Base-by-base conservation (phyloP, 129 eudicot species). In the Dittrichia graveolens region DNA sequence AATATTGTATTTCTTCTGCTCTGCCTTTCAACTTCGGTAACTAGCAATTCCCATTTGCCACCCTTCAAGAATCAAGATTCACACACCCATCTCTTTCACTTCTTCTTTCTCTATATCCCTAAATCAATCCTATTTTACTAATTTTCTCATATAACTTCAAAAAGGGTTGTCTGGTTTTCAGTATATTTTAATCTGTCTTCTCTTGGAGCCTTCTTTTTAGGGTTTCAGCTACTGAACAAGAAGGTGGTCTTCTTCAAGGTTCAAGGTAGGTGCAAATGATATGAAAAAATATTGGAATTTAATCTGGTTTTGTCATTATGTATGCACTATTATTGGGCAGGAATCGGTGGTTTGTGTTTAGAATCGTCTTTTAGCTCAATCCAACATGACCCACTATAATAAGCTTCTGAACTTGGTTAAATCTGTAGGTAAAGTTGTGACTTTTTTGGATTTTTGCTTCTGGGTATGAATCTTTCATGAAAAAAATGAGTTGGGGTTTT, bases 401-500 rank as follows among this genome's bases (percentile, higher is more conserved):
- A 5, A 46, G 60, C 71, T 47, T 34, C 42, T 50, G 49, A 68
- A 54, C 42, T 49, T 69, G 53, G 56, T 12, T 69, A 38, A 61
- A 58, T 84, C 74, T 73, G 45, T 14, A 55, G 59, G 19, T 31
- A 65, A 68, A 50, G 42, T 48, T 69, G 57, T 70, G 67, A 37
- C 19, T 3, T 18, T 76, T 66, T 76, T 61, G 85, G 80, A 75
- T 59, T 71, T 75, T 76, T 66, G 73, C 70, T 76, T 70, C 72
- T 78, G 88, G 80, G 73, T 83, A 67, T 79, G 82, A 62, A 53
- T 79, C 79, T 74, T 80, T 64, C 9, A 1, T 57, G 53, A 8
- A 71, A 57, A 52, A 72, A 67, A 71, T 82, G 87, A 79, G 55
- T 79, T 80, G 82, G 86, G 75, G 64, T 73, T 73, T 67, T 72